Conservation (phyloP, 2,329 filamentous ascomycete species). For the Bipolaris bicolor region DNA sequence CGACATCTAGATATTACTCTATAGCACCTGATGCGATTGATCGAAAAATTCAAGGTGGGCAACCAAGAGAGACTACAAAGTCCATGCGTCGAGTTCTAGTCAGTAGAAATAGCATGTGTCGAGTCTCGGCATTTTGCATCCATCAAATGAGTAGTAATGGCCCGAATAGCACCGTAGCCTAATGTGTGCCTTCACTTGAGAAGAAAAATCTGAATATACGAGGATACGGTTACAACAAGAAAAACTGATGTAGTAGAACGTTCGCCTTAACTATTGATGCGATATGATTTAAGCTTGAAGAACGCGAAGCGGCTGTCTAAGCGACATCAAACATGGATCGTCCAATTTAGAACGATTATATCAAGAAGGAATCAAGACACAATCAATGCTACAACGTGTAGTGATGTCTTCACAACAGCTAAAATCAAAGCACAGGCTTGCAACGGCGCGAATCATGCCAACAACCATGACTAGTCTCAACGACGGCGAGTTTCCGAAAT, state of each 20-base stretch:
- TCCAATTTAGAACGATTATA: not conserved
- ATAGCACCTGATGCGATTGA: too few relatives aligned
- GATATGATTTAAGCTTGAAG: not conserved
- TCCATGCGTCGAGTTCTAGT: too few relatives aligned
- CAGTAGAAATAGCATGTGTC: not conserved
- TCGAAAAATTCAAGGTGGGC: too few relatives aligned
- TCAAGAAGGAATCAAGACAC: not conserved
- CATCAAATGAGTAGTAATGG: not conserved
- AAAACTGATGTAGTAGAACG: not conserved
- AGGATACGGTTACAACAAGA: not conserved
- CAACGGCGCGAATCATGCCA: not conserved
- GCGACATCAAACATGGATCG: not conserved
- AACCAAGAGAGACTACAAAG: too few relatives aligned
- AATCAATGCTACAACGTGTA: not conserved
- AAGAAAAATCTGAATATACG: not conserved
- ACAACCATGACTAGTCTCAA: not conserved
- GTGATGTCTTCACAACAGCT: not conserved
- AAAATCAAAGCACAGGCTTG: not conserved
- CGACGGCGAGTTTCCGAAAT: not conserved
- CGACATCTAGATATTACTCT: too few relatives aligned
- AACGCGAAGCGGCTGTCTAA: not conserved
- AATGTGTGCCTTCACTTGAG: not conserved
- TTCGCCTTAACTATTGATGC: not conserved
- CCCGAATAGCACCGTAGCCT: not conserved
- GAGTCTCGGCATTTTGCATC: not conserved